Evolutionary conservation across 148 eudicot species (phyloP).

Genomic region (Arbutus unedo): DNA sequence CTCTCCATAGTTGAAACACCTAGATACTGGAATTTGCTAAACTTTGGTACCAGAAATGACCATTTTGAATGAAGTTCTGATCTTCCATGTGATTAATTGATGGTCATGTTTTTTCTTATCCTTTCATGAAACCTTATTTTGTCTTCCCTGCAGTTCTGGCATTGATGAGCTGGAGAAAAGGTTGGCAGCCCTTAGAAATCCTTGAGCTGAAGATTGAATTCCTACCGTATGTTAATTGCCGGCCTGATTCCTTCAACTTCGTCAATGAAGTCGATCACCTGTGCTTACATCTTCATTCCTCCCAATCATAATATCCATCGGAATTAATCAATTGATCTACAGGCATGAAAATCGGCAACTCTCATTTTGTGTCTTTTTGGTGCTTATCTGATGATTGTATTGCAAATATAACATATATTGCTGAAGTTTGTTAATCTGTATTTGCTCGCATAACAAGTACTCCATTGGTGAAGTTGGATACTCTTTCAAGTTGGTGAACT

Average conservation of each 20-base stretch:
- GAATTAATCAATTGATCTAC: too few species aligned
- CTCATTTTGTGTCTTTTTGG: not conserved
- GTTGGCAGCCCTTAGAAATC: conserved; percentile 83
- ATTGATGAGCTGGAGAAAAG: conserved; percentile 80
- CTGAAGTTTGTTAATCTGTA: not conserved
- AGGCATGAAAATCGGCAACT: not conserved
- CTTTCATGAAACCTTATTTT: not conserved
- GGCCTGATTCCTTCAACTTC: not conserved
- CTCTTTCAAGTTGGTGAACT: not conserved
- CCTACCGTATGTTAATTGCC: not conserved
- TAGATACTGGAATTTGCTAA: not conserved
- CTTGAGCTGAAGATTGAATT: conserved; percentile 29
- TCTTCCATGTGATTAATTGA: too few species aligned
- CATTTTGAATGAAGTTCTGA: not conserved
- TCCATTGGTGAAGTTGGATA: not conserved
- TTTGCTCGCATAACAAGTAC: not conserved
- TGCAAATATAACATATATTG: not conserved
- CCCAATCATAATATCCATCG: not conserved
- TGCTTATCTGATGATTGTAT: not conserved
- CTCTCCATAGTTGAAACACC: too few species aligned
- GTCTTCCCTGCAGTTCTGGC: conserved; percentile 53
- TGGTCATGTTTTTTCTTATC: not conserved
- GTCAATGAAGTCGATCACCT: not conserved
- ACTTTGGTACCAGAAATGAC: not conserved
- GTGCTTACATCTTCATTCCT: conserved; percentile 7